These are phyloP conservation scores for Pulveroboletus sp. DNA, from an alignment of 768 basidiomycete genomes.

Conservation along the genomic window DNA sequence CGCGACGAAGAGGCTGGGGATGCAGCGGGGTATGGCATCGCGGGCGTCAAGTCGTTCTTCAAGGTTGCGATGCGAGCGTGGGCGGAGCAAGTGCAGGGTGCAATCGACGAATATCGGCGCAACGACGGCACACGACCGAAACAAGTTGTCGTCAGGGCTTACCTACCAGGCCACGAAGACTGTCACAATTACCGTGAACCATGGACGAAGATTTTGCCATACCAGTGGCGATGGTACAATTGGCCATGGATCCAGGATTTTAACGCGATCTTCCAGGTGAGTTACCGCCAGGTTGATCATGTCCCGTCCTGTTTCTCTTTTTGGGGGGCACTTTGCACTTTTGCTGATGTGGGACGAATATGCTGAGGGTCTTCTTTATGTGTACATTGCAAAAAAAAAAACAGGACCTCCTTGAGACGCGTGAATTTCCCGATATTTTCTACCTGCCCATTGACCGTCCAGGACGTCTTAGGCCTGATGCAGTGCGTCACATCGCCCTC, in stretches of 20 bases:
- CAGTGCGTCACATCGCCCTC: constrained; percentile 37
- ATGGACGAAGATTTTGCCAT: constrained; percentile 43
- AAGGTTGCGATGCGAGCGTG: constrained; percentile 51
- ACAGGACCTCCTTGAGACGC: constrained; percentile 40
- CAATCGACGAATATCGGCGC: constrained; percentile 34
- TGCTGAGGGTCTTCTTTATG: constrained; percentile 3
- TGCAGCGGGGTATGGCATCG: constrained; percentile 44
- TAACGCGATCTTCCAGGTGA: constrained; percentile 56
- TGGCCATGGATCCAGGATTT: constrained; percentile 58
- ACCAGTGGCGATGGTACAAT: constrained; percentile 52
- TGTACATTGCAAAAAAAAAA: neutral
- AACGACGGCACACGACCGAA: constrained; percentile 27
- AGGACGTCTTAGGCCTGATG: constrained; percentile 58
- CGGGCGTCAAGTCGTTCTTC: constrained; percentile 54
- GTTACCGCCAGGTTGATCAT: constrained; percentile 2
- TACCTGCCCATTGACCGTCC: constrained; percentile 61
- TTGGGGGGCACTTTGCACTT: too few species aligned
- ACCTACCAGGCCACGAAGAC: constrained; percentile 61
- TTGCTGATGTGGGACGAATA: neutral
- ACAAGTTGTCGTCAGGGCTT: constrained; percentile 55
- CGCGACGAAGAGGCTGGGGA: constrained; percentile 29
- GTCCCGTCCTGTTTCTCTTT: neutral
- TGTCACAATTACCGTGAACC: constrained; percentile 49
- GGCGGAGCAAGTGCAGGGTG: constrained; percentile 47
- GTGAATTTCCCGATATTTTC: constrained; percentile 49